Conservation (phyloP, 768 basidiomycete species). For the Leccinum barrowsii region DNA sequence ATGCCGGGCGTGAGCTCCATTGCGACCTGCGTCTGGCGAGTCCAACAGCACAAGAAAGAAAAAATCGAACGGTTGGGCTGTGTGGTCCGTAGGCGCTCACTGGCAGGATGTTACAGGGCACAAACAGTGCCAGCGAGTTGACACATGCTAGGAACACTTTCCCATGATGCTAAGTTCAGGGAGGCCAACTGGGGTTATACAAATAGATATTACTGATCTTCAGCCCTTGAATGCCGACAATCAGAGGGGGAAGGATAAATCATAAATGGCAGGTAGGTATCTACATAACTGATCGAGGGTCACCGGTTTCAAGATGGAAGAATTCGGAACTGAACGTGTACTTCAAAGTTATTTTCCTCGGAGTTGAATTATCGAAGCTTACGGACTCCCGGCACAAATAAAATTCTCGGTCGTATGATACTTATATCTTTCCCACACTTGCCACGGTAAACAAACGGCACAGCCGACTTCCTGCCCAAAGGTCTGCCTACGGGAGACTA, state of each 20-base stretch:
- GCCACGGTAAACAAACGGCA: no score
- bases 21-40: not conserved
- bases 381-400: no score
- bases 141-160: not conserved
- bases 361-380: no score
- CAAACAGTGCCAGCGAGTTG: no score
- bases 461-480: no score
- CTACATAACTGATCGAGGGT: no score
- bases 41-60: not conserved
- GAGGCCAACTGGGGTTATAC: not conserved
- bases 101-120: not conserved
- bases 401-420: not conserved
- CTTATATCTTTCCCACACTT: not conserved
- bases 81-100: not conserved
- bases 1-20: conserved; percentile 26
- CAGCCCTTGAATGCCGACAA: not conserved
- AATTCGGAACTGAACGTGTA: no score
- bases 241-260: not conserved
- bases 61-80: not conserved
- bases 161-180: not conserved
- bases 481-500: no score
- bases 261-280: not conserved
- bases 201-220: not conserved
- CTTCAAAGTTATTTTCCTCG: no score
- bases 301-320: no score